Percentiles rank a stretch among this genome's conserved stretches.
Conservation (phyloP, 2,329 filamentous ascomycete species). For the Pseudohalonectria lignicola region DNA sequence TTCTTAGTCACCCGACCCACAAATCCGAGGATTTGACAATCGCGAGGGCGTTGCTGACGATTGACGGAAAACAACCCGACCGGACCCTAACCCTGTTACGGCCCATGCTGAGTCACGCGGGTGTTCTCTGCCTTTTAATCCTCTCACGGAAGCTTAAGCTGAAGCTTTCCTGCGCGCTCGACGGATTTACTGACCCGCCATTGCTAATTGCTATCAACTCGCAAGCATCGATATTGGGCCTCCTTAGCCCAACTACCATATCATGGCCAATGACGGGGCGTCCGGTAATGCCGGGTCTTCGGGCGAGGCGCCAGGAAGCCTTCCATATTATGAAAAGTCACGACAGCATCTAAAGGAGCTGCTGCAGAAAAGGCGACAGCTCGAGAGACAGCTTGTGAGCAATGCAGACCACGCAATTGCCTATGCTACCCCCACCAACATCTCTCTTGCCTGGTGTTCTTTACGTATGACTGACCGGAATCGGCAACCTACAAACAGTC, state of each 20-base stretch:
- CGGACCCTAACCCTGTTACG: too few species aligned
- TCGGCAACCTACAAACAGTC: slow-evolving; percentile 4
- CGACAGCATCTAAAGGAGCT: slow-evolving; percentile 56
- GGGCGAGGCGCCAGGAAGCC: slow-evolving; percentile 32
- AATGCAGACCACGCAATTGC: not conserved
- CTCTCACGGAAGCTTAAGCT: too few species aligned
- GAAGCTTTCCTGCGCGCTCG: too few species aligned
- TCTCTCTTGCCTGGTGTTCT: too few species aligned
- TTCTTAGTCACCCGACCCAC: too few species aligned
- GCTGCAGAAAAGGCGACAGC: slow-evolving; percentile 50
- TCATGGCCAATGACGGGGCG: slow-evolving; percentile 12
- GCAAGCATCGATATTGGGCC: not conserved
- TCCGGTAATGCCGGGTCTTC: not conserved
- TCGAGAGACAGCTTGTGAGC: slow-evolving; percentile 25
- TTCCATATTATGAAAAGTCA: slow-evolving; percentile 63
- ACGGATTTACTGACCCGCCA: slow-evolving; percentile 9
- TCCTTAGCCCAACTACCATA: not conserved
- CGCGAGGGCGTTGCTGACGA: too few species aligned
- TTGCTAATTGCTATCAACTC: not conserved
- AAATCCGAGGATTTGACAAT: too few species aligned
- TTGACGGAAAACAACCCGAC: too few species aligned
- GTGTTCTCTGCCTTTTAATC: too few species aligned
- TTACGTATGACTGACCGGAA: too few species aligned
- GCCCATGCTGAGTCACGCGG: too few species aligned
- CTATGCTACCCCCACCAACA: too few species aligned